Evolutionary conservation across 1,284 basidiomycete species (phyloP).

Genomic region (Meripilus lineatus): DNA sequence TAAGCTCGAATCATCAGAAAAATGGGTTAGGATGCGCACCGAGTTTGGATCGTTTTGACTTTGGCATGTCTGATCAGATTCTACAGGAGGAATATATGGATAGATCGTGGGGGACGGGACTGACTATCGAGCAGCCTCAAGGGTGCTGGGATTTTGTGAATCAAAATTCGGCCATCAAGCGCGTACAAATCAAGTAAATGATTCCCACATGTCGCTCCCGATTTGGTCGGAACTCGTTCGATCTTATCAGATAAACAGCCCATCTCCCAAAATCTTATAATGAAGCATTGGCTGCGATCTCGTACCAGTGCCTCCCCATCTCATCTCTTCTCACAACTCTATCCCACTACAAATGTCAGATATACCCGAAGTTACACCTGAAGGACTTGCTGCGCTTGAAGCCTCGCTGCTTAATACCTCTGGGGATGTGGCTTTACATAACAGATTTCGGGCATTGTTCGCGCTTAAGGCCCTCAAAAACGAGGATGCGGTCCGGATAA

Average conservation of each 20-base stretch:
- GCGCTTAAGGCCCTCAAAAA: constrained; percentile 85
- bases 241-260: no score
- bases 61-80: no score
- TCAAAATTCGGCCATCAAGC: no score
- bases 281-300: background rate
- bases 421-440: constrained; percentile 76
- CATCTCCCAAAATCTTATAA: no score
- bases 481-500: constrained; percentile 80
- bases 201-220: no score
- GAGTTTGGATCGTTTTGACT: constrained; percentile 83
- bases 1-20: no score
- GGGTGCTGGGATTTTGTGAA: no score
- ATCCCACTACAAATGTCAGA: constrained; percentile 11
- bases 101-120: no score
- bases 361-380: constrained; percentile 14
- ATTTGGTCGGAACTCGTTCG: constrained; percentile 11
- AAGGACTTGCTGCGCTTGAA: constrained; percentile 45
- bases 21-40: constrained; percentile 31
- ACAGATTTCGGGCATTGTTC: constrained; percentile 91
- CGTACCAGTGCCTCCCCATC: constrained; percentile 1
- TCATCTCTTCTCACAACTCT: constrained; percentile 6
- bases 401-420: constrained; percentile 73
- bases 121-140: no score
- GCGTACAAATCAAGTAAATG: no score
- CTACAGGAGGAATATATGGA: no score